Evolutionary conservation across 2,329 filamentous ascomycete species (phyloP).

Genomic region (Rhexocercosporidium sp.): DNA sequence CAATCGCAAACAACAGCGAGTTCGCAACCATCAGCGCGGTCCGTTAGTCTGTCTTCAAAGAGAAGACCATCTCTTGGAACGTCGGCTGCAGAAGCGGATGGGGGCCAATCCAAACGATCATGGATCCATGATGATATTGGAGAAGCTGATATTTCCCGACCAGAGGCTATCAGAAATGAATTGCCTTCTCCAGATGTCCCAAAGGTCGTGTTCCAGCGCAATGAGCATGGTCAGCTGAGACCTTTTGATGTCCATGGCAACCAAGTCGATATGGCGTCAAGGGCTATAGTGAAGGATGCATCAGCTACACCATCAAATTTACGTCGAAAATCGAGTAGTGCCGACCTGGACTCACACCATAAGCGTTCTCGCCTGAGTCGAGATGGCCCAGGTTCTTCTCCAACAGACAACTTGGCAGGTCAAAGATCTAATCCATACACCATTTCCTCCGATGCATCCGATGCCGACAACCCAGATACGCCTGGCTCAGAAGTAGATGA

Average conservation of each 20-base stretch:
- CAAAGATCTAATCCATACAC: not conserved
- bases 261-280: conserved; percentile 5
- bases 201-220: not conserved
- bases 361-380: conserved; percentile 30
- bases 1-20: conserved; percentile 23
- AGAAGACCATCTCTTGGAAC: not conserved
- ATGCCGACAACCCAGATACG: not conserved
- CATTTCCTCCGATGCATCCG: conserved; percentile 6
- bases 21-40: conserved; percentile 8
- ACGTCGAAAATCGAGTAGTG: conserved; percentile 31
- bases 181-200: not conserved
- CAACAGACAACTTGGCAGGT: not conserved
- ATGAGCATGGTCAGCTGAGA: conserved; percentile 19
- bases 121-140: not conserved
- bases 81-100: not conserved
- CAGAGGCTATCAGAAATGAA: not conserved
- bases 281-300: not conserved
- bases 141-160: not conserved
- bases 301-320: conserved; percentile 29
- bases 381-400: conserved; percentile 16
- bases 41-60: not conserved
- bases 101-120: not conserved
- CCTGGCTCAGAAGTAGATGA: not conserved
- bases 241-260: conserved; percentile 19
- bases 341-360: conserved; percentile 18